Base-by-base conservation (phyloP, 2,329 filamentous ascomycete genomes). In the Ceratocystiopsis sp. region DNA sequence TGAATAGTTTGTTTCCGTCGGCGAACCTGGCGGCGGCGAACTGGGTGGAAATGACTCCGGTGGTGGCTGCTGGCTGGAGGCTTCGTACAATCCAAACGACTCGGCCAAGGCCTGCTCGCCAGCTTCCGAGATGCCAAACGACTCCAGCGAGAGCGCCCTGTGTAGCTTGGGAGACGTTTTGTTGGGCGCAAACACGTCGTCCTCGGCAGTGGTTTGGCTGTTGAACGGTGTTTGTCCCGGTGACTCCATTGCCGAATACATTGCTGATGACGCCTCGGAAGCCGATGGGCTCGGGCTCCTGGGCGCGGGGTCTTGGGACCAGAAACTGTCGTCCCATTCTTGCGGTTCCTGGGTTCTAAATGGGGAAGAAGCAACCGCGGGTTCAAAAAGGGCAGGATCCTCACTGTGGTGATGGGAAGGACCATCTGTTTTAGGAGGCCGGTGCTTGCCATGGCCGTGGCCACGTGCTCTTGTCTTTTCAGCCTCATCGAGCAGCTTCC, bases 211-310 rank as follows among this genome's bases (percentile, higher is more conserved):
- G 14, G 38, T 41, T 14, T 46, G 46, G 37, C 18, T 46, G 12
- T 43, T 41, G 5, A 17, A 8, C 0, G 7, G 37, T 7, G 14
- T 36, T 12, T 38, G 38, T 4, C 42, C 46, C n/a, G 44, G 44
- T 1, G 42, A 42, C 17, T 46, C 46, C 6, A 32, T 19, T 0
- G 46, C 48, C 7, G 48, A 49, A 16, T 44, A 48, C 46, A 49
- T 46, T 8, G 43, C 40, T 0, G 48, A 45, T 29, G 44, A 46
- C 2, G 35, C 12, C 8, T 38, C 15, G 11, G 42, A 47, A 2
- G 42, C 45, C 10, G 33, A 19, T 2, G 36, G 14, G 9, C 44
- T 40, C 6, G 21, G 14, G 11, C 39, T 47, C 15, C 18, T 3
- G 3, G 44, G 44, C 12, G 35, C 39, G n/a, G 16, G 14, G 19